These are phyloP conservation scores for Halteria grandinella DNA, from an alignment of 73 alveolate genomes.

Conservation along the genomic window DNA sequence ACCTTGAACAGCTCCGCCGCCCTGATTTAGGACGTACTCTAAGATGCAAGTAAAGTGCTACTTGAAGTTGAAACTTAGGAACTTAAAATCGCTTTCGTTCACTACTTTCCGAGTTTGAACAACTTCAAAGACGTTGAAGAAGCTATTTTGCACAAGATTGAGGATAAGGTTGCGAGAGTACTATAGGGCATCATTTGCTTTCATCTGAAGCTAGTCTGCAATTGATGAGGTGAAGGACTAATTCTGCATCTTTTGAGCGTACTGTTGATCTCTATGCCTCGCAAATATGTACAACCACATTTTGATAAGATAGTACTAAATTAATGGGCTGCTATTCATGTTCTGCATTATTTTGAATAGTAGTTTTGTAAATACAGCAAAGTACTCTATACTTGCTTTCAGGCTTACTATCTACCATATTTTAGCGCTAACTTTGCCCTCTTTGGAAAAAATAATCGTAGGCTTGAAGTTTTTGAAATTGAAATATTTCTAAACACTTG, in stretches of 20 bases:
- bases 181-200: no score
- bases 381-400: constrained; percentile 14
- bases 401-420: constrained; percentile 21
- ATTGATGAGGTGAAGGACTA: no score
- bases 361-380: constrained; percentile 15
- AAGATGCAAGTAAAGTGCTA: constrained; percentile 11
- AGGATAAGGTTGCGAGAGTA: no score
- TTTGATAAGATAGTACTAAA: background rate
- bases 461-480: constrained; percentile 37
- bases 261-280: constrained; percentile 37
- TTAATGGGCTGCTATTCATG: background rate
- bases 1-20: background rate
- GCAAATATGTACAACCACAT: background rate
- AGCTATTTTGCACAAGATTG: no score
- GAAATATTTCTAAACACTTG: constrained; percentile 34
- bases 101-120: no score
- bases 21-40: constrained; percentile 17
- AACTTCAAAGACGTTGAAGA: no score
- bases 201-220: no score
- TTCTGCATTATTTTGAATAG: constrained; percentile 14
- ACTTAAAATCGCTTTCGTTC: no score
- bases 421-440: constrained; percentile 5
- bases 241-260: no score
- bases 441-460: background rate
- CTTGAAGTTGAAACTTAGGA: background rate